A percentile compares a stretch with the other conserved stretches of the same genome.
phyloP scores from a whole-genome alignment of 2,329 filamentous ascomycete species.

The Acrodontium crateriforme region DNA sequence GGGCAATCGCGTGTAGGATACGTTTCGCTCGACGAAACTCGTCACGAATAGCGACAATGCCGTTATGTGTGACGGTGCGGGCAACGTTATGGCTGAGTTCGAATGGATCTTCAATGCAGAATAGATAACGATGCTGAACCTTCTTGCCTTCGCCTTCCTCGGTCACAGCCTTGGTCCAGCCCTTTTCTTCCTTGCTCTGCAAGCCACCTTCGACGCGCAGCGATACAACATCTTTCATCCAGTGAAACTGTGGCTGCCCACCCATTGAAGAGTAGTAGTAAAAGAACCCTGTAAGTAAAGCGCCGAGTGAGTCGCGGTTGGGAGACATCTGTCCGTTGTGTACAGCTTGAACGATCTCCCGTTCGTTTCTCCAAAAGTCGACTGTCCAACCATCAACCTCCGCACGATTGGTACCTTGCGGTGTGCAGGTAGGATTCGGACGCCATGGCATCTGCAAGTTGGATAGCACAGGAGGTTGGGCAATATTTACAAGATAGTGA shows the following conservation, averaged over 20 bases:
- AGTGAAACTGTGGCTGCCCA: constrained; percentile 56
- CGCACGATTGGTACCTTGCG: constrained; percentile 10
- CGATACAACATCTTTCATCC: constrained; percentile 67
- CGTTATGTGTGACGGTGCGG: constrained; percentile 68
- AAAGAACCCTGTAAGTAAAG: constrained; percentile 70
- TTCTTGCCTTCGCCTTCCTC: constrained; percentile 43
- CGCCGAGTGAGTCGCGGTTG: constrained; percentile 57
- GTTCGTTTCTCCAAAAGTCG: constrained; percentile 65
- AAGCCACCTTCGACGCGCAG: constrained; percentile 57
- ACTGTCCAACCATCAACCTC: constrained; percentile 47
- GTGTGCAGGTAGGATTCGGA: constrained; percentile 23
- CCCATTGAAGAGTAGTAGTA: constrained; percentile 57
- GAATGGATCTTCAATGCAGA: constrained; percentile 87
- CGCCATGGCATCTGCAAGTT: constrained; percentile 56
- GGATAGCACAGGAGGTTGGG: constrained; percentile 64
- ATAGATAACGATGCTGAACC: constrained; percentile 65
- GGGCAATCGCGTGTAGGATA: constrained; percentile 47
- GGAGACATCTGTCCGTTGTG: constrained; percentile 44
- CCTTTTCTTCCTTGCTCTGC: constrained; percentile 60
- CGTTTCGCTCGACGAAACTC: constrained; percentile 72
- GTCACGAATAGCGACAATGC: constrained; percentile 68
- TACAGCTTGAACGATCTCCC: constrained; percentile 51
- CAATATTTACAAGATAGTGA: constrained; percentile 78
- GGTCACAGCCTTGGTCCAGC: constrained; percentile 74
- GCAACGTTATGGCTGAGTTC: constrained; percentile 81